phyloP scores from a whole-genome alignment of 1,139 yeast genomes.

The Magnusiomyces tetraspermus region DNA sequence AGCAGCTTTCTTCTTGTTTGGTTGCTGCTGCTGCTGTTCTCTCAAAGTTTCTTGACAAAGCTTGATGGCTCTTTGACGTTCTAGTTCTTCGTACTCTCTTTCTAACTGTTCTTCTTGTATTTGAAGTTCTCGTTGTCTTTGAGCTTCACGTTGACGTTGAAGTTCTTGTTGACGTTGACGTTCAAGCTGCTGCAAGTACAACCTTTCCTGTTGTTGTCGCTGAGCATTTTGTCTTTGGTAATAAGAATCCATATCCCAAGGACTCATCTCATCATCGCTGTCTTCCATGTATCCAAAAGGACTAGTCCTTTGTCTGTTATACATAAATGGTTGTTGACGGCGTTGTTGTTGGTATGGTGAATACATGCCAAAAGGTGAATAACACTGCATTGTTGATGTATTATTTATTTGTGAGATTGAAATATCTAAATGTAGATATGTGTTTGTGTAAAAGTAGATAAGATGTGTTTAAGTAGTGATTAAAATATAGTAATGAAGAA shows the following conservation, averaged over 20 bases:
- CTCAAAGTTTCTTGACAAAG: too few relatives aligned
- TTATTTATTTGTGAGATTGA: too few relatives aligned
- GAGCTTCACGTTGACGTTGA: neutral
- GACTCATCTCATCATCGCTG: neutral
- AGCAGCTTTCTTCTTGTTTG: neutral
- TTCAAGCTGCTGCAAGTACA: neutral
- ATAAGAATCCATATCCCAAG: neutral
- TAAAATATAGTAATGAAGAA: too few relatives aligned
- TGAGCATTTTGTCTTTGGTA: neutral
- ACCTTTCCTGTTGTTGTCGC: neutral
- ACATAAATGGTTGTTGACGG: neutral
- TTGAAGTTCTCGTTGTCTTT: neutral
- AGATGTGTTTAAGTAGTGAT: too few relatives aligned
- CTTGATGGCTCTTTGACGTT: too few relatives aligned
- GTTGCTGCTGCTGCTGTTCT: neutral
- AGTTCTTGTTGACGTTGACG: neutral
- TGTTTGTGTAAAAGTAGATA: too few relatives aligned
- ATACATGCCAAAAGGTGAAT: neutral
- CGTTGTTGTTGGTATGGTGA: neutral
- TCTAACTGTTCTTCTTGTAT: too few relatives aligned
- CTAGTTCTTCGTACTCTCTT: too few relatives aligned
- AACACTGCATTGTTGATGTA: conserved; percentile 1
- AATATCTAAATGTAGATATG: too few relatives aligned
- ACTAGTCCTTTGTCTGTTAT: neutral
- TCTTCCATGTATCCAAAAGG: neutral